Percentiles rank a stretch among this genome's conserved stretches.
These are phyloP conservation scores for Cyberlindnera petersonii DNA, from an alignment of 805 yeast genomes.

Conservation along the genomic window DNA sequence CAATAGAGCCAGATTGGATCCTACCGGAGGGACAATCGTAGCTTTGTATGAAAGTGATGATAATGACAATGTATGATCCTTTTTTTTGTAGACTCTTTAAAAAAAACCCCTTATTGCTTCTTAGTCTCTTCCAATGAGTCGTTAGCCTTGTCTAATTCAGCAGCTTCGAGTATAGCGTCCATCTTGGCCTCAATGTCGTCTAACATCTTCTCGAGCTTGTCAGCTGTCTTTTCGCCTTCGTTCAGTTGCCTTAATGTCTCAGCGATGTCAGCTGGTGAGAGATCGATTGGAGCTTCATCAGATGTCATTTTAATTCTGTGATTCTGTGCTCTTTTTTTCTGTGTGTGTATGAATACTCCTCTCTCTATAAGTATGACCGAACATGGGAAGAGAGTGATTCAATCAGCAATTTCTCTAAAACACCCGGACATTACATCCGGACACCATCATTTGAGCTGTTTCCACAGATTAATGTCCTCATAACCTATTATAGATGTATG, in stretches of 20 bases:
- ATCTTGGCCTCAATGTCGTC: slow-evolving; percentile 63
- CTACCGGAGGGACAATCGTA: not conserved
- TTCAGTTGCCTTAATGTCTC: slow-evolving; percentile 57
- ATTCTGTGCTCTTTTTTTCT: no score
- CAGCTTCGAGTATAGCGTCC: slow-evolving; percentile 51
- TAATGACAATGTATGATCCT: not conserved
- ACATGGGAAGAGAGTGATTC: no score
- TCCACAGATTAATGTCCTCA: no score
- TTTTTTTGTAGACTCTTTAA: not conserved
- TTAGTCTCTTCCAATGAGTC: not conserved
- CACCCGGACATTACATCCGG: not conserved
- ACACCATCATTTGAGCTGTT: no score
- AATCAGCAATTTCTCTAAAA: not conserved
- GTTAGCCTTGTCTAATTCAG: slow-evolving; percentile 32
- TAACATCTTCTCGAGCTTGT: slow-evolving; percentile 58
- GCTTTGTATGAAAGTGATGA: not conserved
- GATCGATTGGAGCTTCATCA: slow-evolving; percentile 26
- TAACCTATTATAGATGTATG: no score
- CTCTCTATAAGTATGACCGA: no score
- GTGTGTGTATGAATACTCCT: no score
- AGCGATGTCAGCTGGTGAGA: slow-evolving; percentile 31
- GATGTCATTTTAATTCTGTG: slow-evolving; percentile 17
- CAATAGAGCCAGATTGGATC: slow-evolving; percentile 32
- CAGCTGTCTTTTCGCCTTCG: slow-evolving; percentile 66
- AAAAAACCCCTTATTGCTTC: not conserved